These are phyloP conservation scores for Ganoderma sinense DNA, from an alignment of 1,284 basidiomycete genomes.

Conservation along the genomic window DNA sequence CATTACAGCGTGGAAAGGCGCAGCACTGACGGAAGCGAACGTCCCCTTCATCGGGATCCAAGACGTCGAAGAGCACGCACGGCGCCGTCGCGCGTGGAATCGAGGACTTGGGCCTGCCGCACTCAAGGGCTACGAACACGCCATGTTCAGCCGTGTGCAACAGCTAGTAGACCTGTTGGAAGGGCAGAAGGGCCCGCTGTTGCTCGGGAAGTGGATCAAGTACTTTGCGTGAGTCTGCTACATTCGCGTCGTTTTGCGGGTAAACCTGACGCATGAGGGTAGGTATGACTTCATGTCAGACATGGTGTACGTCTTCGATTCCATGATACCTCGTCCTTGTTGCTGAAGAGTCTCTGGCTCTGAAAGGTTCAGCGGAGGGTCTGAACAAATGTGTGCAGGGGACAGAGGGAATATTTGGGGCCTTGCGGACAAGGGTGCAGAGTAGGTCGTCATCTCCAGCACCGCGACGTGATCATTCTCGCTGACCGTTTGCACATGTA, in stretches of 20 bases:
- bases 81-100: slow-evolving; percentile 60
- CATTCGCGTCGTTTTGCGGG: no score
- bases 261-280: no score
- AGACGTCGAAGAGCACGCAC: slow-evolving; percentile 49
- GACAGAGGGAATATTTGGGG: slow-evolving; percentile 28
- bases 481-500: slow-evolving; percentile 7
- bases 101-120: slow-evolving; percentile 56
- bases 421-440: slow-evolving; percentile 20
- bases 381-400: slow-evolving; percentile 33
- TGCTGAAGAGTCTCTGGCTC: no score
- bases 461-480: neutral
- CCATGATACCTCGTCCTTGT: neutral
- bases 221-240: slow-evolving; percentile 64
- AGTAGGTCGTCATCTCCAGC: neutral
- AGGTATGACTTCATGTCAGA: slow-evolving; percentile 40
- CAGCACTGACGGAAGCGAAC: slow-evolving; percentile 8
- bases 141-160: slow-evolving; percentile 46
- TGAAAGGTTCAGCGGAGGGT: slow-evolving; percentile 37
- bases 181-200: slow-evolving; percentile 41
- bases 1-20: neutral
- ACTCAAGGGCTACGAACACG: slow-evolving; percentile 58
- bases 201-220: slow-evolving; percentile 55
- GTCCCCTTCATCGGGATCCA: slow-evolving; percentile 35
- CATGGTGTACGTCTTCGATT: slow-evolving; percentile 33
- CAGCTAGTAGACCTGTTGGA: slow-evolving; percentile 50